Conservation (phyloP, 768 basidiomycete species). For the Cyathus striatus region DNA sequence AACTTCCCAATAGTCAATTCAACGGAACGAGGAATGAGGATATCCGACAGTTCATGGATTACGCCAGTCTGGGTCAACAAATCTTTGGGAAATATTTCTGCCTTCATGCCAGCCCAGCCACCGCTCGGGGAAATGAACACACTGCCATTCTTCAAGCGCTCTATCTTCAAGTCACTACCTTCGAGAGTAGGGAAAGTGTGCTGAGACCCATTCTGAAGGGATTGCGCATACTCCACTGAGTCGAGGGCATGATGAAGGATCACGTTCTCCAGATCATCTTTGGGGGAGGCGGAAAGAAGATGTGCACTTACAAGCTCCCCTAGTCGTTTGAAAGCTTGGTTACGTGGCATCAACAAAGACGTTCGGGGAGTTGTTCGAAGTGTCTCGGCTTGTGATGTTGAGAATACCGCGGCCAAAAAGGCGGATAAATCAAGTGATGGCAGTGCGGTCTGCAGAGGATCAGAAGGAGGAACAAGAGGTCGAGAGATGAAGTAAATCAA, state of each 20-base stretch:
- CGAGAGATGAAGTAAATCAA: slow-evolving; percentile 87
- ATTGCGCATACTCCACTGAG: slow-evolving; percentile 66
- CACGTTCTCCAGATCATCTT: slow-evolving; percentile 75
- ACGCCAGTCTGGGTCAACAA: slow-evolving; percentile 85
- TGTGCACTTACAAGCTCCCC: slow-evolving; percentile 84
- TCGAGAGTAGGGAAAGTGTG: slow-evolving; percentile 79
- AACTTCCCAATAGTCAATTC: slow-evolving; percentile 87
- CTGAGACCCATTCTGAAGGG: slow-evolving; percentile 57
- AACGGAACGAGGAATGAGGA: slow-evolving; percentile 84
- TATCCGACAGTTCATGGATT: slow-evolving; percentile 81
- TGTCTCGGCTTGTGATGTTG: slow-evolving; percentile 73
- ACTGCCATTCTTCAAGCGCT: slow-evolving; percentile 47
- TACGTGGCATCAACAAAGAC: slow-evolving; percentile 84
- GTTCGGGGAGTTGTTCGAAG: slow-evolving; percentile 62
- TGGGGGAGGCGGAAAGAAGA: slow-evolving; percentile 74
- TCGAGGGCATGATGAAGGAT: slow-evolving; percentile 84
- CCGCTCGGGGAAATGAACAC: slow-evolving; percentile 62
- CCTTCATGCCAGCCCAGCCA: slow-evolving; percentile 71
- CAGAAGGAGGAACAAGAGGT: slow-evolving; percentile 76
- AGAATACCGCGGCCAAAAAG: slow-evolving; percentile 87
- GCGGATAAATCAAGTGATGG: slow-evolving; percentile 82
- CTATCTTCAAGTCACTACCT: slow-evolving; percentile 75
- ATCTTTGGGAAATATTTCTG: slow-evolving; percentile 54
- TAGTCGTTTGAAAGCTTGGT: slow-evolving; percentile 82
- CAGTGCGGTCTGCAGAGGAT: slow-evolving; percentile 75